phyloP scores from a whole-genome alignment of 331 rosid species.

The Malus hybrid region DNA sequence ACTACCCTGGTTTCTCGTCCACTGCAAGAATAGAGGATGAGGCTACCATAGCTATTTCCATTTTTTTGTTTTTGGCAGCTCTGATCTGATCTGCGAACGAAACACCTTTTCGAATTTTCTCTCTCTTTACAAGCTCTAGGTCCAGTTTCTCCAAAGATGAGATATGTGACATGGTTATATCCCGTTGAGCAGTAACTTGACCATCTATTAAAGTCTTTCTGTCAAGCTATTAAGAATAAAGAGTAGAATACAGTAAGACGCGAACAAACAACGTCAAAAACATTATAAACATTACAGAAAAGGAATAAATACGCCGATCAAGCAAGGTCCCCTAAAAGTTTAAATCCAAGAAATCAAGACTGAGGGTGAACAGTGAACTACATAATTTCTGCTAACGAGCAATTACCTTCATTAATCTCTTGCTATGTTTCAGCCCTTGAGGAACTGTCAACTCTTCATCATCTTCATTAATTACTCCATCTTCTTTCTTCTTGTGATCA shows the following conservation, averaged over 20 bases:
- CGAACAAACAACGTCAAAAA: neutral
- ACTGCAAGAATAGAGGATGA: conserved; percentile 14
- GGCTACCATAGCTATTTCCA: conserved; percentile 23
- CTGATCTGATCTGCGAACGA: conserved; percentile 78
- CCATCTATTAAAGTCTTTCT: conserved; percentile 19
- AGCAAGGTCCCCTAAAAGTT: neutral
- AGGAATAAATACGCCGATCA: neutral
- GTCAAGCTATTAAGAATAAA: conserved; percentile 36
- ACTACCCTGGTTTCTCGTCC: neutral
- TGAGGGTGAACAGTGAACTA: too few relatives aligned
- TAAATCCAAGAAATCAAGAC: neutral
- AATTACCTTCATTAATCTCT: conserved; percentile 46
- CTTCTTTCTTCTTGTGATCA: conserved; percentile 5
- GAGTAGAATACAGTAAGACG: conserved; percentile 6
- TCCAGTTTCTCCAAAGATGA: conserved; percentile 48
- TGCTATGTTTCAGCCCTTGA: conserved; percentile 28
- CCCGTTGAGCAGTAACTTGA: conserved; percentile 25
- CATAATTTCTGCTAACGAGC: neutral
- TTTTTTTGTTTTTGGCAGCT: conserved; percentile 53
- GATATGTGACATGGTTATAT: conserved; percentile 17
- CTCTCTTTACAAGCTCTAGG: conserved; percentile 59
- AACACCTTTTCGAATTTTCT: conserved; percentile 35
- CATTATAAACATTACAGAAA: neutral
- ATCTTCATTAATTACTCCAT: conserved; percentile 19
- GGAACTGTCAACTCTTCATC: conserved; percentile 5